These are phyloP conservation scores for Fusarium duplospermum DNA, from an alignment of 2,329 filamentous ascomycete genomes.

Conservation along the genomic window DNA sequence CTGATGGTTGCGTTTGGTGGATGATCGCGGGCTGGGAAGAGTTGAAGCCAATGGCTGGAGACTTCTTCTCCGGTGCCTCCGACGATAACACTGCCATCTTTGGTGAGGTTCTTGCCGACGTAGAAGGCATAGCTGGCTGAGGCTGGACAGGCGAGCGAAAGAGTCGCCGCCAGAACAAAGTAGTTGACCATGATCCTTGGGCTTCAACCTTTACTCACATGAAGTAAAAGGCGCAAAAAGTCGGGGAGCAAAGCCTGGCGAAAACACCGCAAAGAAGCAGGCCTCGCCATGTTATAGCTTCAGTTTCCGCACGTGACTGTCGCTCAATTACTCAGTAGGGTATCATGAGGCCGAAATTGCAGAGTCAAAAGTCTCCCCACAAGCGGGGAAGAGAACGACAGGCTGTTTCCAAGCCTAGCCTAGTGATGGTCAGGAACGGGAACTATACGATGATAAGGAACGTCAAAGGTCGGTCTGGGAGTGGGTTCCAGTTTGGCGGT, in stretches of 20 bases:
- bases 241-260: neutral
- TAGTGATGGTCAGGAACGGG: neutral
- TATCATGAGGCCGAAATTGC: slow-evolving; percentile 19
- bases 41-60: slow-evolving; percentile 59
- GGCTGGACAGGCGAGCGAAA: slow-evolving; percentile 28
- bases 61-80: slow-evolving; percentile 61
- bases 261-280: slow-evolving; percentile 10
- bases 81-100: slow-evolving; percentile 55
- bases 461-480: neutral
- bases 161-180: slow-evolving; percentile 10
- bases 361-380: slow-evolving; percentile 1
- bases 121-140: slow-evolving; percentile 59
- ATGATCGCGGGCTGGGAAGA: slow-evolving; percentile 56
- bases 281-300: slow-evolving; percentile 18
- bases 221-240: neutral
- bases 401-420: slow-evolving; percentile 6
- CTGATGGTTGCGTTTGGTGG: slow-evolving; percentile 53
- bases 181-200: slow-evolving; percentile 14
- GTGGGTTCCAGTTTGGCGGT: neutral
- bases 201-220: neutral
- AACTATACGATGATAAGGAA: neutral
- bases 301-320: slow-evolving; percentile 19
- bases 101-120: slow-evolving; percentile 58
- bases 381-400: neutral
- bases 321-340: slow-evolving; percentile 26